phyloP scores from a whole-genome alignment of 1,284 basidiomycete species.

The Phlebopus sp. region DNA sequence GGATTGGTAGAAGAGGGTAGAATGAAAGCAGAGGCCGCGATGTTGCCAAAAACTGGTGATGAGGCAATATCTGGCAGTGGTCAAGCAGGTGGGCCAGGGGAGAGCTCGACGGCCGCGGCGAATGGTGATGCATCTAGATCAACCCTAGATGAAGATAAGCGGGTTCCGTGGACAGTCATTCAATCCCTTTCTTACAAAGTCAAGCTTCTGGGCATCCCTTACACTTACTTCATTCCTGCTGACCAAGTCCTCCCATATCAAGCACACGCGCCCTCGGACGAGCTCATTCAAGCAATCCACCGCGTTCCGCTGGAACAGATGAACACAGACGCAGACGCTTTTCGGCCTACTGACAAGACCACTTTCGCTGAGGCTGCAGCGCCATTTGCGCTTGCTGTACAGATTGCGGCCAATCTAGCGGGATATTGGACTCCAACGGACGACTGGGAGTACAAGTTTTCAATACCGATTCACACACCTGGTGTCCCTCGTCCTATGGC shows the following conservation, averaged over 20 bases:
- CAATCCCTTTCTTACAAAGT: constrained; percentile 62
- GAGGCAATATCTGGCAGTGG: constrained; percentile 12
- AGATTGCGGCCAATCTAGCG: constrained; percentile 59
- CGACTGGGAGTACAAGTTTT: constrained; percentile 61
- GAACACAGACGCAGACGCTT: constrained; percentile 44
- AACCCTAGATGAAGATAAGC: constrained; percentile 9
- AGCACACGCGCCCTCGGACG: constrained; percentile 51
- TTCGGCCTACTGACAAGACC: constrained; percentile 45
- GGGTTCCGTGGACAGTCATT: constrained; percentile 51
- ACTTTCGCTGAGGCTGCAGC: constrained; percentile 47
- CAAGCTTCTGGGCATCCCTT: constrained; percentile 56
- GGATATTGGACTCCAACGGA: constrained; percentile 68
- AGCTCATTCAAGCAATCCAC: constrained; percentile 48
- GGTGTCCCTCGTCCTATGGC: constrained; percentile 15
- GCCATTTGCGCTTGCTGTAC: constrained; percentile 64
- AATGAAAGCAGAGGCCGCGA: constrained; percentile 39
- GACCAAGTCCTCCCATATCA: constrained; percentile 67
- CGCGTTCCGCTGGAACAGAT: constrained; percentile 44
- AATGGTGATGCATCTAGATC: constrained; percentile 8
- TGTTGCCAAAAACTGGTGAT: constrained; percentile 9
- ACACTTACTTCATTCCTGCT: constrained; percentile 46
- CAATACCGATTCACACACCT: constrained; percentile 26
- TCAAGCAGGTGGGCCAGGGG: constrained; percentile 4
- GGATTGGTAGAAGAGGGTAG: constrained; percentile 60
- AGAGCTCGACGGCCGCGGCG: constrained; percentile 3